These are phyloP conservation scores for Cercophora samala DNA, from an alignment of 495 filamentous ascomycete genomes.

Conservation along the genomic window DNA sequence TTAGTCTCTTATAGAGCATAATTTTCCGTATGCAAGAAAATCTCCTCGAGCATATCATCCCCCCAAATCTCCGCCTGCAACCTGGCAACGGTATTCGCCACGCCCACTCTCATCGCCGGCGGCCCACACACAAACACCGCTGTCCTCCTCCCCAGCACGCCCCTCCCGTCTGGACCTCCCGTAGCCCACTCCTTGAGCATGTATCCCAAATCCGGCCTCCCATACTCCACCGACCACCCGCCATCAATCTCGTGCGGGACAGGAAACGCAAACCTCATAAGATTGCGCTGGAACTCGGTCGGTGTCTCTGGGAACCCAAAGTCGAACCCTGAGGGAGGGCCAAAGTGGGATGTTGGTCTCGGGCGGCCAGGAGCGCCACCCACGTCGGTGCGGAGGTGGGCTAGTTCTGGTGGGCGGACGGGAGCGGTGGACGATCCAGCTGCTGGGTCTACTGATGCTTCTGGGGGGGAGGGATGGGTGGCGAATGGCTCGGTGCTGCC, in stretches of 20 bases:
- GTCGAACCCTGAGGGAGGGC: constrained; percentile 57
- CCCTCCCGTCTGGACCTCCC: constrained; percentile 51
- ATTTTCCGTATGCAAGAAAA: constrained; percentile 93
- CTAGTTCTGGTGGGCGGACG: constrained; percentile 46
- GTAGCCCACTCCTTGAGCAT: constrained; percentile 77
- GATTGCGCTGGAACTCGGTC: constrained; percentile 73
- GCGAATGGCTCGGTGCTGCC: neutral
- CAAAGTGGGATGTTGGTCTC: constrained; percentile 44
- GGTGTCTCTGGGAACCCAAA: constrained; percentile 74
- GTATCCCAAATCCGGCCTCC: constrained; percentile 80
- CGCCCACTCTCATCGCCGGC: constrained; percentile 79
- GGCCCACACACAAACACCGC: constrained; percentile 95
- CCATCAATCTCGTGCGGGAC: constrained; percentile 63
- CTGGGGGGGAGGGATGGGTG: constrained; percentile 1
- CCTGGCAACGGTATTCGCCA: constrained; percentile 75
- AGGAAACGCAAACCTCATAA: constrained; percentile 84
- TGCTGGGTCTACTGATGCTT: neutral
- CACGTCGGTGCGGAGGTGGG: constrained; percentile 49
- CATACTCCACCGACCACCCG: constrained; percentile 88
- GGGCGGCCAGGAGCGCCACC: constrained; percentile 26
- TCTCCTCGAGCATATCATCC: constrained; percentile 75
- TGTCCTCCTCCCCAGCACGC: constrained; percentile 74
- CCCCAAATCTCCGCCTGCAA: constrained; percentile 80
- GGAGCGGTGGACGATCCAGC: constrained; percentile 14
- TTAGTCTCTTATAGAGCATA: constrained; percentile 62